These are phyloP conservation scores for Diospyros kaki DNA, from an alignment of 148 eudicot genomes.

Conservation along the genomic window DNA sequence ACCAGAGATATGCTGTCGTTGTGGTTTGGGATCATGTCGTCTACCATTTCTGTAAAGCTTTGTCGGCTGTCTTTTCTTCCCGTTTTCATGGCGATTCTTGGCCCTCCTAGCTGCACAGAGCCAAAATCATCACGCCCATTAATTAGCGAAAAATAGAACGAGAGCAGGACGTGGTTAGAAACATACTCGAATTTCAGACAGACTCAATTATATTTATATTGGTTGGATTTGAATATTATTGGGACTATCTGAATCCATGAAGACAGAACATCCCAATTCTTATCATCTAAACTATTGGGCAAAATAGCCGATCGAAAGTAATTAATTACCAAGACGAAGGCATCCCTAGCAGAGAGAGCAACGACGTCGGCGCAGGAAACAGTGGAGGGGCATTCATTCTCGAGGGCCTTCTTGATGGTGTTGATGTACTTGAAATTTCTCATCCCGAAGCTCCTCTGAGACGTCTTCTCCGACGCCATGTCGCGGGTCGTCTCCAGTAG, in stretches of 20 bases:
- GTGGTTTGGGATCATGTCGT: constrained; percentile 54
- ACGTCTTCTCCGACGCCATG: constrained; percentile 41
- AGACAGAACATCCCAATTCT: too few relatives aligned
- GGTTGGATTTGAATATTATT: too few relatives aligned
- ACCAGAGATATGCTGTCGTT: constrained; percentile 53
- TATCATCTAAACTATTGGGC: too few relatives aligned
- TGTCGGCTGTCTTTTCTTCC: constrained; percentile 61
- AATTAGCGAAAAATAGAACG: too few relatives aligned
- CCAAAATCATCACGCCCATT: too few relatives aligned
- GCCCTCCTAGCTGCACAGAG: constrained; percentile 58
- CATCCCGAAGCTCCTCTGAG: constrained; percentile 61
- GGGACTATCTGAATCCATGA: too few relatives aligned
- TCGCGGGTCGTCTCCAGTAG: constrained; percentile 34
- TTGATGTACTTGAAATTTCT: constrained; percentile 76
- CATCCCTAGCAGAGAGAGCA: constrained; percentile 82
- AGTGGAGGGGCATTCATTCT: constrained; percentile 56
- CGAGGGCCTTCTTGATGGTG: constrained; percentile 62
- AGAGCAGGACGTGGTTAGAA: neutral
- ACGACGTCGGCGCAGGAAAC: constrained; percentile 91
- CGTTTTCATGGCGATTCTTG: constrained; percentile 60
- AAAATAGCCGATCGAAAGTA: too few relatives aligned
- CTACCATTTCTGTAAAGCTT: constrained; percentile 39
- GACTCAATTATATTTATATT: too few relatives aligned
- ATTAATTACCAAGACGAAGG: constrained; percentile 43
- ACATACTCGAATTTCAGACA: neutral